phyloP scores from a whole-genome alignment of 2,329 filamentous ascomycete genomes.

The Dactylonectria macrodidyma region DNA sequence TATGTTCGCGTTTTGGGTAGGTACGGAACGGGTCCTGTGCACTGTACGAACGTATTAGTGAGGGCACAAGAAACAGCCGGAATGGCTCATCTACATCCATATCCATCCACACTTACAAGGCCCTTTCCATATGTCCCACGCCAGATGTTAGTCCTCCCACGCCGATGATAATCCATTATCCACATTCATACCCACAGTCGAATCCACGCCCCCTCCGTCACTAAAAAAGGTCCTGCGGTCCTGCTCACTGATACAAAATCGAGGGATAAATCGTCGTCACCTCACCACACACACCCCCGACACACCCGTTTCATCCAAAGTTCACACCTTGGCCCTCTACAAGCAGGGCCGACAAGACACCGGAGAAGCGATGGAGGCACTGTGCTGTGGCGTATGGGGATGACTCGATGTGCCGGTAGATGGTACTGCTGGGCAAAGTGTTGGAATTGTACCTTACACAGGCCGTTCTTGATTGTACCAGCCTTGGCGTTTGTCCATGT shows the following conservation, averaged over 20 bases:
- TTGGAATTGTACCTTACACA: neutral
- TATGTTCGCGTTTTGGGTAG: neutral
- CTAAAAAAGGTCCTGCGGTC: slow-evolving; percentile 27
- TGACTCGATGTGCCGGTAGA: neutral
- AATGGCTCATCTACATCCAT: slow-evolving; percentile 8
- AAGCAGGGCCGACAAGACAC: slow-evolving; percentile 24
- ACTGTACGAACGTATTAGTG: neutral
- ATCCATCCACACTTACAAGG: slow-evolving; percentile 5
- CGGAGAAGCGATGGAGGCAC: slow-evolving; percentile 6
- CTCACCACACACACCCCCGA: slow-evolving; percentile 27
- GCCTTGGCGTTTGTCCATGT: neutral
- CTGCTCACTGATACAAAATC: slow-evolving; percentile 22
- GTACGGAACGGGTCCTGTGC: neutral
- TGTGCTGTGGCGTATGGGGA: neutral
- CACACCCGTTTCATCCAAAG: slow-evolving; percentile 32
- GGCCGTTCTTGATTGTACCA: neutral
- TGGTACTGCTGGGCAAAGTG: neutral
- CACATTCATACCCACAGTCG: slow-evolving; percentile 25
- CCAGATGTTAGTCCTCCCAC: slow-evolving; percentile 3
- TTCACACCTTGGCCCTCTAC: slow-evolving; percentile 4
- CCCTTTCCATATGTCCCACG: slow-evolving; percentile 10
- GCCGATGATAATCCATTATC: slow-evolving; percentile 22
- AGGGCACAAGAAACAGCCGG: slow-evolving; percentile 5
- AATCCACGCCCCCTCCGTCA: slow-evolving; percentile 30
- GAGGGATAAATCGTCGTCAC: slow-evolving; percentile 32